Evolutionary conservation across 345 rosid genomes (phyloP), one percentile per base, ranked within the genome.

Genomic region (Pelargonium nanum): DNA sequence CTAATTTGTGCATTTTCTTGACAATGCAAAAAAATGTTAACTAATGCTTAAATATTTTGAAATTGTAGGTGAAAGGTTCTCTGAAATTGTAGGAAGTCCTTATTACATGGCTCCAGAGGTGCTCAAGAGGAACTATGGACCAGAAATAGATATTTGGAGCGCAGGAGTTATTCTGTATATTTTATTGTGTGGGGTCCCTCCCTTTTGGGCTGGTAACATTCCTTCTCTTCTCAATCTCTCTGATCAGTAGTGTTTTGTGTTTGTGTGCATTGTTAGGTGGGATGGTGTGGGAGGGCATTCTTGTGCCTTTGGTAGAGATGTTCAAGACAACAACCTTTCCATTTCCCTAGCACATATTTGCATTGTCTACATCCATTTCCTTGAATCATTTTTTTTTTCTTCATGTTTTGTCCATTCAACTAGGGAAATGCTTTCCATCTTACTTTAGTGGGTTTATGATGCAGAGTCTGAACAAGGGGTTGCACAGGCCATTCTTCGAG

Each of bases 51-150:
- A 32, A n/a, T n/a, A 9, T 65, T 19, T 61, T 65, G 52, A 62
- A 64, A 25, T 50, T 71, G 28, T 65, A 94, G 99, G 99, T 60
- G 96, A 94, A 74, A 80, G 80, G 60, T 94, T 90, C 77, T 90
- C 97, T 5, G 99, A 94, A 77, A 94, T 94, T 51, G 97, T 94
- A 73, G 99, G 99, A 69, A 94, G 99, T 63, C 97, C 99, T 54
- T 90, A 94, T 73, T 94, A 94, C 78, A 94, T 90, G 97, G 97
- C 99, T 61, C 99, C 99, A 17, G 99, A 93, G 82, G 99, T 93
- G 72, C 86, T 93, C n/a, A 94, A 88, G 84, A 66, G 96, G 57
- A 90, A 66, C 62, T 94, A 94, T 75, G 99, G 99, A 52, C 99
- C 93, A 9, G 99, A 94, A 76, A 90, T 94, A 63, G 99, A 94